Base-by-base conservation (phyloP, 176 grass and related monocot species). In the Triticum timopheevii region DNA sequence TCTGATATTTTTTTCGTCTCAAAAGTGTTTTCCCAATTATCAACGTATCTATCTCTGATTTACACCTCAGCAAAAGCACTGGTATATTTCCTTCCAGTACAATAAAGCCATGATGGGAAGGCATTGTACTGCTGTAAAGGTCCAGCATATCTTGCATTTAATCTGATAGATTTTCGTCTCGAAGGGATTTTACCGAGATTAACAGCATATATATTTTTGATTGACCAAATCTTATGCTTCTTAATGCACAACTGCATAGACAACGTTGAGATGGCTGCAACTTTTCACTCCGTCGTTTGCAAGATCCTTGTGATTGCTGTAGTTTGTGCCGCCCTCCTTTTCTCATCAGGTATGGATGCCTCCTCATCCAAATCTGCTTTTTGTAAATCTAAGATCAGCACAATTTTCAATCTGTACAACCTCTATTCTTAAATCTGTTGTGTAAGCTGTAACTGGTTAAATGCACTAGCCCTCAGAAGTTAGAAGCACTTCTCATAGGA, bases 271-370 rank as follows among this genome's bases (percentile, higher is more conserved):
- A 89, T 89, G 82, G 61, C 83, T 28, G 28, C 73, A n/a, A 47
- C 71, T 0, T 61, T 79, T 36, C 42, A 17, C 31, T 28, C 30
- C 4, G 40, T 40, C 25, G 0, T 73, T 40, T 79, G 67, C 83
- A 89, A 81, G 61, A 65, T 82, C 63, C 25, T 91, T 19, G 33
- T 82, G 7, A 11, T 79, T 59, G 82, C 35, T 34, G 2, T 73
- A 15, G 34, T 76, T 65, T 28, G 72, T 16, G 24, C 64, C 33
- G 45, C 49, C 25, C 25, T 82, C 63, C 56, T 86, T 47, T 61
- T 69, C 30, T 69, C 64, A 3, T 22, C 40, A 3, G 83, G 88
- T 85, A 73, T 11, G 9, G 23, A 7, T 13, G 3, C 8, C 11
- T 38, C 52, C n/a, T n/a, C 54, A 61, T 24, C 24, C 19, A 24